Percentiles rank a stretch among this genome's conserved stretches.
These are phyloP conservation scores for Agrocybe praecox DNA, from an alignment of 768 basidiomycete genomes.

Conservation along the genomic window DNA sequence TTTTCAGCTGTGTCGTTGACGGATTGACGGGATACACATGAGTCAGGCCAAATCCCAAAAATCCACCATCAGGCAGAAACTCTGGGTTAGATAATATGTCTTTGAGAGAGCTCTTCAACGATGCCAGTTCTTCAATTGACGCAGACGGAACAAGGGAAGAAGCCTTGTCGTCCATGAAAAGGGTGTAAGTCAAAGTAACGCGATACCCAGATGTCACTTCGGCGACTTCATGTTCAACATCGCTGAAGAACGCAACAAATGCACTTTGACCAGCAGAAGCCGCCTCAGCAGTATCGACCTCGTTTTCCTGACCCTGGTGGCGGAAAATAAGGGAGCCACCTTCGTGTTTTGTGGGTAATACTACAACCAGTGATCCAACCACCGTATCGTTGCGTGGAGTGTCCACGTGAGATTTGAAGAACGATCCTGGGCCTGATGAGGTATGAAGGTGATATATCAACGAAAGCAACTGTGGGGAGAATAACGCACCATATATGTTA, in stretches of 20 bases:
- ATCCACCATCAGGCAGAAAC: constrained; percentile 41
- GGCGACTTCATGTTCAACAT: constrained; percentile 41
- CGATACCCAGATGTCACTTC: constrained; percentile 36
- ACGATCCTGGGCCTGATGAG: constrained; percentile 25
- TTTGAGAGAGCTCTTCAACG: neutral
- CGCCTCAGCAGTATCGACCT: constrained; percentile 34
- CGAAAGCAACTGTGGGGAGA: neutral
- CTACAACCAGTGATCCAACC: constrained; percentile 51
- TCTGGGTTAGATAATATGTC: constrained; percentile 29
- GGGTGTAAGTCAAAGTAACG: constrained; percentile 44
- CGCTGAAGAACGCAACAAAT: constrained; percentile 38
- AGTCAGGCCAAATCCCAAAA: constrained; percentile 39
- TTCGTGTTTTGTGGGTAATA: constrained; percentile 44
- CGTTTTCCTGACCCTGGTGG: constrained; percentile 29
- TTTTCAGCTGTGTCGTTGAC: neutral
- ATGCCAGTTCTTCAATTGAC: too few species aligned
- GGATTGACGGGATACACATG: constrained; percentile 35
- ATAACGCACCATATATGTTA: constrained; percentile 46
- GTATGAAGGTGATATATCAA: too few species aligned
- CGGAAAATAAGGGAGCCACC: too few species aligned
- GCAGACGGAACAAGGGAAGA: too few species aligned
- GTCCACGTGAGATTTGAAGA: constrained; percentile 51
- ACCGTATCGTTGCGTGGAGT: constrained; percentile 42
- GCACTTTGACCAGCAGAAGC: constrained; percentile 29
- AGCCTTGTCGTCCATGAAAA: constrained; percentile 27